Evolutionary conservation across 2,329 filamentous ascomycete species (phyloP), one percentile per base, ranked within the genome.

Genomic region (Ramularia endophylla): DNA sequence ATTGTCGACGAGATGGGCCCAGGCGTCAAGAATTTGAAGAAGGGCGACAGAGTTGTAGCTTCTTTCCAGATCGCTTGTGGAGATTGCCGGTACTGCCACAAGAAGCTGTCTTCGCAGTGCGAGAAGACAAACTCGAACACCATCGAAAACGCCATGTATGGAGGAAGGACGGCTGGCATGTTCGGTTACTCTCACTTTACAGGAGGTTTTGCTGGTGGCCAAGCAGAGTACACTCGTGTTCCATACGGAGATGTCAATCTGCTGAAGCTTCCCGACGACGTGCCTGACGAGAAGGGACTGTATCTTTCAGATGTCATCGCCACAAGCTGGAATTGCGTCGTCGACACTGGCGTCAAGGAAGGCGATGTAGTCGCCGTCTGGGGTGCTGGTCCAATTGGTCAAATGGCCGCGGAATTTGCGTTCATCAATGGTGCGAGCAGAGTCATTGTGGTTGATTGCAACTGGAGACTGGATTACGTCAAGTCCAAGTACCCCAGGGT

Each of bases 311-410:
- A 94, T 60, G 86, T 94, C 0, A 64, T 94, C 2, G 71, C 73
- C 13, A 94, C 88, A 0, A 81, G 81, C 8, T 94, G 86, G 74
- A 82, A 94, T 58, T 80, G 77, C 38, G 86, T 94, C 27, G 81
- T 88, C 30, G 87, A 94, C 57, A 94, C 87, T 0, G 83, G 78
- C 1, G 83, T 94, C n/a, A 81, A 85, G 48, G 71, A 82, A 25
- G 79, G 76, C 9, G 87, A 94, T 53, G 70, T 80, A 2, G 87
- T 94, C 1, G 87, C 85, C 25, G 80, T 94, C 46, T 94, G 86
- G 78, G 87, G 87, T n/a, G 85, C 82, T 0, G 87, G 87, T 0
- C 88, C 87, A 0, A 85, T 94, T 38, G 87, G 88, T 0, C 85
- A 86, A 39, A 94, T 90, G 66, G 78, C 74, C 2, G 84, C 81